These are phyloP conservation scores for Miscanthus lutarioriparius DNA, from an alignment of 176 grass and related monocot genomes.

Conservation along the genomic window DNA sequence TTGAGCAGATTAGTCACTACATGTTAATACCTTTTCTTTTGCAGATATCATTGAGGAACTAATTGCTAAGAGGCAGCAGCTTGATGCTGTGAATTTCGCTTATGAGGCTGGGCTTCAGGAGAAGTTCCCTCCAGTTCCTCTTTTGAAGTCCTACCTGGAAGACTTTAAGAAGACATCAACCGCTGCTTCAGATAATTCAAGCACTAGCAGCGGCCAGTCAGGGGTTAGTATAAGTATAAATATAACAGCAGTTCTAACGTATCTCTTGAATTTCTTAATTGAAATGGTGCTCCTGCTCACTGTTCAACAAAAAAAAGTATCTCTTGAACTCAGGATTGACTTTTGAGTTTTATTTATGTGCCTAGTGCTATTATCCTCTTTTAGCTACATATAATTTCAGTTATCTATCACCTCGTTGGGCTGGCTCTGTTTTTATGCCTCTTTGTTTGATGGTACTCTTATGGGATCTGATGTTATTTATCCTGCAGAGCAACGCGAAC, in stretches of 20 bases:
- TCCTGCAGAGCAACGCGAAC: constrained; percentile 64
- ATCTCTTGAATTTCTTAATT: constrained; percentile 3
- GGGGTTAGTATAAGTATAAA: constrained; percentile 46
- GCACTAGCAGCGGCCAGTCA: constrained; percentile 54
- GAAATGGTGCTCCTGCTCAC: not conserved
- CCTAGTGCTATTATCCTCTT: not conserved
- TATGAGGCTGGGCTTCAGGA: constrained; percentile 89
- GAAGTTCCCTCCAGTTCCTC: constrained; percentile 72
- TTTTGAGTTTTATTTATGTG: not conserved
- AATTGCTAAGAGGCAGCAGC: constrained; percentile 83
- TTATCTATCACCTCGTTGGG: not conserved
- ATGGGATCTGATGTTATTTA: constrained; percentile 24
- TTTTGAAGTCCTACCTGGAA: constrained; percentile 81
- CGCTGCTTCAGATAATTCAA: constrained; percentile 52
- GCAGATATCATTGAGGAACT: constrained; percentile 85
- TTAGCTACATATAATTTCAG: not conserved
- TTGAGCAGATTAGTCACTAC: constrained; percentile 6
- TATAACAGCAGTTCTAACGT: not conserved
- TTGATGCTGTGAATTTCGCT: constrained; percentile 88
- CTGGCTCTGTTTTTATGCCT: not conserved
- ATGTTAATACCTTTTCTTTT: constrained; percentile 15
- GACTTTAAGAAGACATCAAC: constrained; percentile 60
- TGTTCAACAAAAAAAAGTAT: not conserved
- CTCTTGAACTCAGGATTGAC: constrained; percentile 17
- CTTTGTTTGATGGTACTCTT: not conserved